These are phyloP conservation scores for Pythium monospermum DNA, from an alignment of 352 stramenopile genomes.

Conservation along the genomic window DNA sequence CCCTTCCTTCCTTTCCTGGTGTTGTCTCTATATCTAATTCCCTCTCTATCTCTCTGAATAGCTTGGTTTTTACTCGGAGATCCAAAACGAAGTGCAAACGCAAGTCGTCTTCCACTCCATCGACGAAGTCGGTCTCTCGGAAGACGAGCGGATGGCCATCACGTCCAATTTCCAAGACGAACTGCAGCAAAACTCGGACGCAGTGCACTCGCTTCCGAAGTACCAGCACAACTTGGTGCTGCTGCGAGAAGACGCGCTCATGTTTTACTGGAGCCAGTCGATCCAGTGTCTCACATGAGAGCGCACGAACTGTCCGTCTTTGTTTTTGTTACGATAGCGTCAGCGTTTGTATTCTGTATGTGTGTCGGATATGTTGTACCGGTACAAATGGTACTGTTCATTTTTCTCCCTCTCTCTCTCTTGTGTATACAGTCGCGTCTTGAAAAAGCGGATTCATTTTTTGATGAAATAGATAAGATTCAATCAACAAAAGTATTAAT, in stretches of 20 bases:
- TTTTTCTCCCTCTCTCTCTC: no score
- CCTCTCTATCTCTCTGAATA: constrained; percentile 14
- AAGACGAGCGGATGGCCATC: constrained; percentile 65
- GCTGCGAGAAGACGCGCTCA: constrained; percentile 77
- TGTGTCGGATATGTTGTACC: no score
- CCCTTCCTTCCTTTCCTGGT: not conserved
- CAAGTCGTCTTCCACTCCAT: constrained; percentile 76
- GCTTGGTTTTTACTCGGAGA: constrained; percentile 80
- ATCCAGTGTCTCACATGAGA: constrained; percentile 24
- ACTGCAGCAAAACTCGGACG: constrained; percentile 51
- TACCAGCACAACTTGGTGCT: constrained; percentile 83
- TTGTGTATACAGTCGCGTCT: no score
- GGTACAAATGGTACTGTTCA: no score
- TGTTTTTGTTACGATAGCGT: not conserved
- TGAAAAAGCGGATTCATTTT: no score
- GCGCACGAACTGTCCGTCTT: not conserved
- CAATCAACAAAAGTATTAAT: no score
- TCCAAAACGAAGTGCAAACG: constrained; percentile 61
- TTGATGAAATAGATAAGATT: no score
- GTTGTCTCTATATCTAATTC: not conserved
- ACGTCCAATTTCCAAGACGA: constrained; percentile 57
- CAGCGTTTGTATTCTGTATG: not conserved
- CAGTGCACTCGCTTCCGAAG: constrained; percentile 76
- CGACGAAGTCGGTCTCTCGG: constrained; percentile 44
- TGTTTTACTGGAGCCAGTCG: constrained; percentile 87